phyloP scores from a whole-genome alignment of 345 rosid species.

The Citrus trifoliata region DNA sequence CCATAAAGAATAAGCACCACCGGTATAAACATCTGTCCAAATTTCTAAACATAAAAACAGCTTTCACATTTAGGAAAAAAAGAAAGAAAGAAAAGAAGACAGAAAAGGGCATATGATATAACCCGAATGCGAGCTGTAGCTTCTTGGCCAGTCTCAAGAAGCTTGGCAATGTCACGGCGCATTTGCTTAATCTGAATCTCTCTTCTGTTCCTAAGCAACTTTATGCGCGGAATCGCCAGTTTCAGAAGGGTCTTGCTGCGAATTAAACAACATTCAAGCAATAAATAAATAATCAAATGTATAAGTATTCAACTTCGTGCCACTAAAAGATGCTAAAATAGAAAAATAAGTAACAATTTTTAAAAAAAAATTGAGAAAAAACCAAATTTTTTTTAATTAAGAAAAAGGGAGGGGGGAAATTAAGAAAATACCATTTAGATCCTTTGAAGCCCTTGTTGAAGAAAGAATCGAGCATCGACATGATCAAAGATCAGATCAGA shows the following conservation, averaged over 20 bases:
- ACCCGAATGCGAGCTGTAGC: conserved; percentile 98
- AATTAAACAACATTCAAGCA: not conserved
- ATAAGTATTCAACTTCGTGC: not conserved
- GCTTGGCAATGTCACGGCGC: conserved; percentile 93
- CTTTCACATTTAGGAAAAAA: not conserved
- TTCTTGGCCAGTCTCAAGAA: conserved; percentile 98
- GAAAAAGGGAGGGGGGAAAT: not conserved
- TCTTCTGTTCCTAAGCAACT: conserved; percentile 85
- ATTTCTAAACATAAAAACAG: not conserved
- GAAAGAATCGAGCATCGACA: conserved; percentile 90
- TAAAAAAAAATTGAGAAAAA: not conserved
- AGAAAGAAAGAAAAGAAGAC: not conserved
- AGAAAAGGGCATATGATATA: not conserved
- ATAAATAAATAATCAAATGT: not conserved
- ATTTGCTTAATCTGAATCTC: conserved; percentile 87
- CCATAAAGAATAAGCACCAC: not conserved
- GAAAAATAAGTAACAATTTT: not conserved
- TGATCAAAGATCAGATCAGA: conserved; percentile 21
- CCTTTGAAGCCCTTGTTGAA: conserved; percentile 92
- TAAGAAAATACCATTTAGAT: conserved; percentile 59
- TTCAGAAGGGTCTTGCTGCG: conserved; percentile 88
- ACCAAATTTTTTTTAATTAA: not conserved
- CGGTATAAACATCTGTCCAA: not conserved
- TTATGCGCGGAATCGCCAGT: conserved; percentile 76
- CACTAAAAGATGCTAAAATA: not conserved